phyloP scores from a whole-genome alignment of 257 asterid species.

The Euphrasia confusa region DNA sequence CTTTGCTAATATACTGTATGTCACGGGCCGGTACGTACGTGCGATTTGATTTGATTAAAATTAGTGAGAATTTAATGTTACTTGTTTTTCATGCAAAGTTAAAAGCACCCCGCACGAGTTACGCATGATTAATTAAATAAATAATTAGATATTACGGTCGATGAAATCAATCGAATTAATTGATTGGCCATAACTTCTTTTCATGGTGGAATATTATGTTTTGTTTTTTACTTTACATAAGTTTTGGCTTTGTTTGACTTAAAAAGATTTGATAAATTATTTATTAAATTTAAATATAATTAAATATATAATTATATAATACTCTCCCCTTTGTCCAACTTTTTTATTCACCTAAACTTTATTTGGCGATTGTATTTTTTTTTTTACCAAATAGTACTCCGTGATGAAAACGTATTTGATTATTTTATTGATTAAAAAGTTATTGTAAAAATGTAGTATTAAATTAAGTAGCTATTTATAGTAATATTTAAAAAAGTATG shows the following conservation, averaged over 20 bases:
- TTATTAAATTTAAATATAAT: not conserved
- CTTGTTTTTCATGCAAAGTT: conserved; percentile 13
- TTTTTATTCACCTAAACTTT: no score
- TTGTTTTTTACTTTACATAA: conserved; percentile 14
- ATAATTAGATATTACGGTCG: not conserved
- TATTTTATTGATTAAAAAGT: no score
- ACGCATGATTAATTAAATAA: conserved; percentile 7
- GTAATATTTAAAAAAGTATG: no score
- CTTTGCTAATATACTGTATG: not conserved
- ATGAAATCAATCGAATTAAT: not conserved
- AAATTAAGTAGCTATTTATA: no score
- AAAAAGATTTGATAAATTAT: not conserved
- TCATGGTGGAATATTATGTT: conserved; percentile 6
- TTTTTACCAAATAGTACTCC: no score
- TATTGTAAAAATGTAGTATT: no score
- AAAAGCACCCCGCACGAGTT: conserved; percentile 27
- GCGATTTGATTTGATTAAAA: not conserved
- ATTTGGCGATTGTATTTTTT: no score
- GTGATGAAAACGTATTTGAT: no score
- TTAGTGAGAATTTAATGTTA: not conserved
- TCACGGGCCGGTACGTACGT: not conserved
- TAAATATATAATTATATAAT: no score
- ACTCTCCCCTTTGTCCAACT: no score
- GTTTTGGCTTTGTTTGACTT: conserved; percentile 25
- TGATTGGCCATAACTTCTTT: conserved; percentile 1